Conservation (phyloP, 306 rosid genomes). For the Rubus idaeus region DNA sequence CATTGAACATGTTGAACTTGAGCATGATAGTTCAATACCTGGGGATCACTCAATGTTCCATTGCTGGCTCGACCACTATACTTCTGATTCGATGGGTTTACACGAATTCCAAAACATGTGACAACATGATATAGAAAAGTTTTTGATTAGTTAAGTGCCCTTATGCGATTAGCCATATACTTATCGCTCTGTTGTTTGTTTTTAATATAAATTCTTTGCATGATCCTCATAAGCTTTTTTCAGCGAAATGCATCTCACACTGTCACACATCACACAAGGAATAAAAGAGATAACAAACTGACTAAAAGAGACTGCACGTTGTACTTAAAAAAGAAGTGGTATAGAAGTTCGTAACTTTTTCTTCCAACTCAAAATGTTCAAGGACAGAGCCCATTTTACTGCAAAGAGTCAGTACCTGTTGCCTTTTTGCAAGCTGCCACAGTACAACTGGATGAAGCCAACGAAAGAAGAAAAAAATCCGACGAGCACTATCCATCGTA, state of each 20-base stretch:
- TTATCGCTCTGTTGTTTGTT: neutral
- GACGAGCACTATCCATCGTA: constrained; percentile 79
- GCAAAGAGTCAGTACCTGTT: constrained; percentile 52
- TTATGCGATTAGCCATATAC: neutral
- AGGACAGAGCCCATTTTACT: neutral
- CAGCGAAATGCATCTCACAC: neutral
- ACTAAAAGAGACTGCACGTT: neutral
- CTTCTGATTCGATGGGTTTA: constrained; percentile 74
- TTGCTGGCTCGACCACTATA: constrained; percentile 80
- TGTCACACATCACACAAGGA: neutral
- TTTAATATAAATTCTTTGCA: too few species aligned
- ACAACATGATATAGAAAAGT: neutral
- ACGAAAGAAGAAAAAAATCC: constrained; percentile 2
- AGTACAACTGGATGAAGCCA: constrained; percentile 43
- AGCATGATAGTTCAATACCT: constrained; percentile 49
- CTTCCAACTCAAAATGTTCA: neutral
- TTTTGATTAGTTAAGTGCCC: neutral
- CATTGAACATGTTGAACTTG: neutral
- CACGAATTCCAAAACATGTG: neutral
- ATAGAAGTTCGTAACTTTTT: neutral
- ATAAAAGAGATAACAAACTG: neutral
- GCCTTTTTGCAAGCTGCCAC: constrained; percentile 93
- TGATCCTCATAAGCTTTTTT: neutral
- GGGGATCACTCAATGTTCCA: constrained; percentile 76
- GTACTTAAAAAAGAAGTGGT: neutral